Base-by-base conservation (phyloP, 106 monocot genomes). In the Dactylorhiza incarnata region DNA sequence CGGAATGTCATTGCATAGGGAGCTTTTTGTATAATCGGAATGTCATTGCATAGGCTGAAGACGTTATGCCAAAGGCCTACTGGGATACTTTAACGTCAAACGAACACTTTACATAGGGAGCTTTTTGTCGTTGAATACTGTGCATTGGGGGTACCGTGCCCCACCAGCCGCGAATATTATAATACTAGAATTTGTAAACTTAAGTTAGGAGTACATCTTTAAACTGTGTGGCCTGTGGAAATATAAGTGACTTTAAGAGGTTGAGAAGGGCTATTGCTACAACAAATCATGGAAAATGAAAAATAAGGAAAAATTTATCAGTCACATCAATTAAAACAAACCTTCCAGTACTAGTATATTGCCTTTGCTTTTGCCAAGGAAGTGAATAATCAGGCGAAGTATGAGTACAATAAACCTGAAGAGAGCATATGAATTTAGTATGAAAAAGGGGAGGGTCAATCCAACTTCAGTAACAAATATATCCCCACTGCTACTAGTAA, bases 351-450 rank as follows among this genome's bases (percentile, higher is more conserved):
- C 90, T 91, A 54, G 96, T 87, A 79, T 55, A 89, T 71, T 96
- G 96, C 85, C 90, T 87, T 86, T 91, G 93, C 49, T 93, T 96
- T 80, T 96, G 96, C 93, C 96, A 96, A 76, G 96, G 96, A 72
- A 96, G 96, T 1, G 93, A 87, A 74, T 96, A 96, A 81, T 96
- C 91, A 80, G 96, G 93, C 59, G 85, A 75, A 54, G 89, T 93
- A 83, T 89, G 93, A 49, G 96, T 96, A 84, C 93, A 93, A 61
- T 96, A 93, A 63, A 96, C 93, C 96, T 96, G 53, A 12, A 74
- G 9, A 66, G 56, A 70, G 48, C 49, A 61, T 43, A 72, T 20
- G 59, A 81, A 53, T 11, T 45, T 20, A n/a, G 17, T 44, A 51
- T 55, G 12, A 58, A 79, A 14, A 25, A 3, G 74, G 6, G 5